A percentile compares a stretch with the other conserved stretches of the same genome.
phyloP scores from a whole-genome alignment of 345 rosid genomes.

The Balakata baccata region DNA sequence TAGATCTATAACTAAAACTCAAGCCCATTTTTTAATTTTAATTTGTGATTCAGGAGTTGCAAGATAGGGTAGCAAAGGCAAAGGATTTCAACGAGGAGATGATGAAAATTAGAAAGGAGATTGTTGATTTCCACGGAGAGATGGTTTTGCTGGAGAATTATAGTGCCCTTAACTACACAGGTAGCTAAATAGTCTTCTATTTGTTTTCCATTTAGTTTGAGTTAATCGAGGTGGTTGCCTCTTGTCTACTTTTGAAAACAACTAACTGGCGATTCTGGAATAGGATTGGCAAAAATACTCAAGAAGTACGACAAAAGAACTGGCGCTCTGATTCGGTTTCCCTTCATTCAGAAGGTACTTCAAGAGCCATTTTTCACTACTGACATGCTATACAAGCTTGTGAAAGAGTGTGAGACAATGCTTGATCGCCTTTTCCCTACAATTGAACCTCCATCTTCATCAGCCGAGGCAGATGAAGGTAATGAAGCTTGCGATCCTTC shows the following conservation, averaged over 20 bases:
- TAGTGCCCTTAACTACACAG: conserved; percentile 94
- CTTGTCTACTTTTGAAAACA: no score
- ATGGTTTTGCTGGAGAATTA: conserved; percentile 94
- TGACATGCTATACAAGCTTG: conserved; percentile 72
- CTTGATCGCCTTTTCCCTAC: conserved; percentile 65
- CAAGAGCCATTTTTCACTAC: conserved; percentile 94
- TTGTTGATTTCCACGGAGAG: conserved; percentile 91
- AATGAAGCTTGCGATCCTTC: conserved; percentile 36
- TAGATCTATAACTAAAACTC: no score
- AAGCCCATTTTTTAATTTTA: not conserved
- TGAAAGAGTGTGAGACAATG: conserved; percentile 80
- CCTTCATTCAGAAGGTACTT: conserved; percentile 85
- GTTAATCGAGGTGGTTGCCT: not conserved
- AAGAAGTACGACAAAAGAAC: conserved; percentile 97
- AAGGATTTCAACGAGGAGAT: conserved; percentile 53
- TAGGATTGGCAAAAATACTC: conserved; percentile 88
- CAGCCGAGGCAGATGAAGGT: conserved; percentile 25
- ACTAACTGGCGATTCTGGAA: not conserved
- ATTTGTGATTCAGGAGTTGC: conserved; percentile 57
- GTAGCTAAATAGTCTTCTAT: conserved; percentile 26
- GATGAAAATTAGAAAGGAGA: conserved; percentile 66
- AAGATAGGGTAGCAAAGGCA: conserved; percentile 62
- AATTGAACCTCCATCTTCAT: conserved; percentile 22
- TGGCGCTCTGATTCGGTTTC: conserved; percentile 82
- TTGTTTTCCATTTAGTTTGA: no score